phyloP scores from a whole-genome alignment of 345 rosid species.

The Anastatica hierochuntica region DNA sequence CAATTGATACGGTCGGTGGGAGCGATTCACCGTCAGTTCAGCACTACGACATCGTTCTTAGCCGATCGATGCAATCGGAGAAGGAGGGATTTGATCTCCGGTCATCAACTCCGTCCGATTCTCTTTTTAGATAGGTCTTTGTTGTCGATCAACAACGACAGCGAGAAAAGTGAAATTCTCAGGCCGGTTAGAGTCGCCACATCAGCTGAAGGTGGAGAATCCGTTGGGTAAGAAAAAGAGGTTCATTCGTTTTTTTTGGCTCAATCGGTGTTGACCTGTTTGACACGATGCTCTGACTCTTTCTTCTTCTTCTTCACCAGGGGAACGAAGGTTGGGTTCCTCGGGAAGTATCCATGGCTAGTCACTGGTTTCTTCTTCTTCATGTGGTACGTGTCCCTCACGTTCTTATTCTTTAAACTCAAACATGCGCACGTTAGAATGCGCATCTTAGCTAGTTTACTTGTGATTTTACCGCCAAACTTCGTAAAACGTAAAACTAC shows the following conservation, averaged over 20 bases:
- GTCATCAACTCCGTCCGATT: constrained; percentile 75
- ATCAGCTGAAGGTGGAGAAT: constrained; percentile 76
- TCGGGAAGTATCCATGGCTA: constrained; percentile 59
- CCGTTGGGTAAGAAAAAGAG: constrained; percentile 98
- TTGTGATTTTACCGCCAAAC: constrained; percentile 1
- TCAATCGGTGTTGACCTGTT: constrained; percentile 27
- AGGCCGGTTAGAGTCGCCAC: constrained; percentile 50
- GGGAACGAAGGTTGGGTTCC: constrained; percentile 62
- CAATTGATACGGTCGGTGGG: constrained; percentile 29
- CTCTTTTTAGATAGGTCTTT: constrained; percentile 38
- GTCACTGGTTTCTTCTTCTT: constrained; percentile 96
- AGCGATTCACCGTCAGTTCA: constrained; percentile 13
- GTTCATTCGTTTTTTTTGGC: constrained; percentile 43
- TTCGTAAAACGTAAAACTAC: no score
- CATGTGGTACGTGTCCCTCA: constrained; percentile 59
- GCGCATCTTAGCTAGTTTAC: neutral
- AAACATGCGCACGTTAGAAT: neutral
- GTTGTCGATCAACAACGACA: no score
- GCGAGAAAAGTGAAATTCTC: constrained; percentile 37
- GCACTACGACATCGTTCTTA: constrained; percentile 9
- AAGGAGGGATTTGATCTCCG: constrained; percentile 68
- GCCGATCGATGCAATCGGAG: constrained; percentile 46
- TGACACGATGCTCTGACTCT: constrained; percentile 31
- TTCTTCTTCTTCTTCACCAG: constrained; percentile 30
- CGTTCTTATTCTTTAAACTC: no score